A percentile compares a stretch with the other conserved stretches of the same genome.
Conservation (phyloP, 192 early-diverging fungal genomes). For the Entomortierella lignicola region DNA sequence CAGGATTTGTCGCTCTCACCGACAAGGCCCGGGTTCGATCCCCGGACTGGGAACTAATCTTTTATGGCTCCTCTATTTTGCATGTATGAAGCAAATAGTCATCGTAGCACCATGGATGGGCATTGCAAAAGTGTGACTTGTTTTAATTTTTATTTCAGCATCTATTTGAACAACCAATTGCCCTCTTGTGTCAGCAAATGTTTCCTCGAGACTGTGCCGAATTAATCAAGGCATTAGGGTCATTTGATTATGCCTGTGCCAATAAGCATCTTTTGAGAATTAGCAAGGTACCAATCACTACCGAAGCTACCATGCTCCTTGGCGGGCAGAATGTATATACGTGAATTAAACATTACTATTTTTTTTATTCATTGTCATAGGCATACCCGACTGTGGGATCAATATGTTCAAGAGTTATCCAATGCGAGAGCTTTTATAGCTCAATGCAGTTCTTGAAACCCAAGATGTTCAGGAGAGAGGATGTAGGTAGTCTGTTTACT, state of each 20-base stretch:
- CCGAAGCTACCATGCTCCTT: background rate
- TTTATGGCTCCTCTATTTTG: no score
- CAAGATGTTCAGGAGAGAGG: conserved; percentile 44
- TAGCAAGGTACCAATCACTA: conserved; percentile 39
- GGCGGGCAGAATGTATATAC: background rate
- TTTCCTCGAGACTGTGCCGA: conserved; percentile 47
- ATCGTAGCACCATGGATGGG: no score
- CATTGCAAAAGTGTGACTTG: no score
- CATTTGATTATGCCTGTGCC: conserved; percentile 62
- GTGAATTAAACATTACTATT: background rate
- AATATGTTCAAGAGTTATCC: conserved; percentile 43
- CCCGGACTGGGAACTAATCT: conserved; percentile 52
- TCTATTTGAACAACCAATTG: no score
- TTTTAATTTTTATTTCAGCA: no score
- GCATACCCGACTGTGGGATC: conserved; percentile 29
- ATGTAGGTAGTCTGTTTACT: conserved; percentile 18
- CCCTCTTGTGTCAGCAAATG: no score
- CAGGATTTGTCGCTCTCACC: conserved; percentile 56
- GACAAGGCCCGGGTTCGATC: conserved; percentile 56
- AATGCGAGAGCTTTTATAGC: conserved; percentile 38
- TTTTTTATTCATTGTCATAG: conserved; percentile 1
- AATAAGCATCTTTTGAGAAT: conserved; percentile 56
- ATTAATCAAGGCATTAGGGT: conserved; percentile 56
- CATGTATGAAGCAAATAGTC: no score
- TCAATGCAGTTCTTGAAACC: conserved; percentile 50